Conservation (phyloP, 345 rosid genomes). For the Citrus sp. region DNA sequence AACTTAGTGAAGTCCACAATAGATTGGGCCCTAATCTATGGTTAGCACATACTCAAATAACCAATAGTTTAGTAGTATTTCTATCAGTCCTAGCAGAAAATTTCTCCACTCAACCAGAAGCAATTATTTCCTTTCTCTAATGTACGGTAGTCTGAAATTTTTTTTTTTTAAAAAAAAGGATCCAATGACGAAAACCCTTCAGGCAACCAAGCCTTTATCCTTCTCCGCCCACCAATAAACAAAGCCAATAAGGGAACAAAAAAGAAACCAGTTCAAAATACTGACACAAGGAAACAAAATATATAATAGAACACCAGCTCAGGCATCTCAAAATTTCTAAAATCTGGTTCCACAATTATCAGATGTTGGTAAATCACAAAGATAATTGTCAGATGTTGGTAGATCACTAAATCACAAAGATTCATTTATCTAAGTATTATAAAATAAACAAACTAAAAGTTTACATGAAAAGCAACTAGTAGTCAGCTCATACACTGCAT, state of each 20-base stretch:
- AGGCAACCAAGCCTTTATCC: neutral
- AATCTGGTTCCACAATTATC: neutral
- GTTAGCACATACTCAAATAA: neutral
- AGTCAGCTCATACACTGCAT: neutral
- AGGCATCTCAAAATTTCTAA: neutral
- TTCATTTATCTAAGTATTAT: neutral
- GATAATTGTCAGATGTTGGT: neutral
- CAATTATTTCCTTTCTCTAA: neutral
- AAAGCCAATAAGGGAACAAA: neutral
- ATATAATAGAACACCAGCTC: neutral
- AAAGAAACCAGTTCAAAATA: neutral
- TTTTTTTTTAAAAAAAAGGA: neutral
- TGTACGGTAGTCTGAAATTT: neutral
- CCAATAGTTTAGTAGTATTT: neutral
- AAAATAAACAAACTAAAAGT: neutral
- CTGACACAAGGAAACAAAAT: neutral
- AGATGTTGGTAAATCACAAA: neutral
- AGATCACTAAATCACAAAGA: neutral
- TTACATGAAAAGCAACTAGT: neutral
- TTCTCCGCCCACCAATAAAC: neutral
- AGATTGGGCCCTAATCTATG: neutral
- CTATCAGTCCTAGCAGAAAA: neutral
- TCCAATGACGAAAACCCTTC: neutral
- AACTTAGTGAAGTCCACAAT: neutral
- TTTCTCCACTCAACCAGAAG: neutral